These are phyloP conservation scores for Phytopythium vexans DNA, from an alignment of 352 stramenopile species.

Conservation along the genomic window DNA sequence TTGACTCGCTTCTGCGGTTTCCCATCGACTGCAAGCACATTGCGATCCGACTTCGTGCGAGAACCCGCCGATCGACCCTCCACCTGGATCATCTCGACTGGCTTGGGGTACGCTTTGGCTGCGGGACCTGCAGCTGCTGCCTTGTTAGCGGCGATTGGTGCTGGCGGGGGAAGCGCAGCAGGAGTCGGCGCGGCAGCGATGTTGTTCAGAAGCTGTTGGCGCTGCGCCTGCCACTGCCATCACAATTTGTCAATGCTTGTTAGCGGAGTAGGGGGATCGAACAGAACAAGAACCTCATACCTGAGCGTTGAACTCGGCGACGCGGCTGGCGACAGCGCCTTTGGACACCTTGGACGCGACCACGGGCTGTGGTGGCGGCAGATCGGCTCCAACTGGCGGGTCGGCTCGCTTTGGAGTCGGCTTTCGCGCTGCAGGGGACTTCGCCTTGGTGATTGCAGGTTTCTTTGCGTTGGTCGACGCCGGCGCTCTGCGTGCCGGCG, in stretches of 20 bases:
- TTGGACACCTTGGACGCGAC: not conserved
- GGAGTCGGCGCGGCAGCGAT: not conserved
- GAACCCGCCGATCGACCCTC: not conserved
- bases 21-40: conserved; percentile 2
- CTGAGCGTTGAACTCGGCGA: conserved; percentile 60
- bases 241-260: not conserved
- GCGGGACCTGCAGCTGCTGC: not conserved
- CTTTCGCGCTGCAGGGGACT: too few relatives aligned
- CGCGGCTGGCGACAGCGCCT: conserved; percentile 20
- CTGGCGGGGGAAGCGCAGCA: conserved; percentile 15
- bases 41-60: not conserved
- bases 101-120: conserved; percentile 2
- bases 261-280: not conserved
- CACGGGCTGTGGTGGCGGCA: not conserved
- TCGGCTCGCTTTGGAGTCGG: too few relatives aligned
- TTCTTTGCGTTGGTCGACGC: too few relatives aligned
- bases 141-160: conserved; percentile 9
- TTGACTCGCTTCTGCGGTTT: conserved; percentile 5
- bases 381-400: too few relatives aligned
- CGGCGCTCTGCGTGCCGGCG: too few relatives aligned
- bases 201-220: conserved; percentile 30
- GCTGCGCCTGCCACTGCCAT: conserved; percentile 40
- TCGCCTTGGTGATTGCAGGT: too few relatives aligned
- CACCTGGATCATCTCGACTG: conserved; percentile 1
- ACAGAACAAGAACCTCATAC: conserved; percentile 9